Evolutionary conservation across 176 grass and related monocot species (phyloP), one percentile per base, ranked within the genome.

Genomic region (Triticum turgidum): DNA sequence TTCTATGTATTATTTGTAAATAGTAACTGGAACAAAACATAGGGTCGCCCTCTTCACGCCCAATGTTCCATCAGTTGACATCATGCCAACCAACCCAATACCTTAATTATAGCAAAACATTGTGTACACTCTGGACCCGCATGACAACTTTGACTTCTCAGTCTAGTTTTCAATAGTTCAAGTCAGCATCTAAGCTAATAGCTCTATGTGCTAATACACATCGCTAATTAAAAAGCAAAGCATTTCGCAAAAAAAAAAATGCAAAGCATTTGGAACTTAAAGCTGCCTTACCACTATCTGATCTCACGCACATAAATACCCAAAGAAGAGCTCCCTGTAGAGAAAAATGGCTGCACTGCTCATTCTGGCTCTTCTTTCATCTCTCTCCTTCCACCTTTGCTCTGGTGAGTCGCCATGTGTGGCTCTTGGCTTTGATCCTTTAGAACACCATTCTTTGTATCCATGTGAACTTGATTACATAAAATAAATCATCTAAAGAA

Each of bases 321-420:
- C 47, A 20, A 44, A 29, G 22, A 22, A 73, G 22, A 90, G 66
- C 58, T 84, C 33, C 59, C 34, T 1, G 32, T 7, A 56, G 6
- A 45, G 37, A 78, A 87, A 8, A 66, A 91, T 91, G 89, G 61
- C 81, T 52, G 59, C 17, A 4, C 76, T 63, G 59, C 69, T 80
- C 69, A 61, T 87, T 49, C 85, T 91, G 14, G 11, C 52, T 17
- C 11, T 80, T 69, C 68, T 91, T 61, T 73, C 76, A 4, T n/a
- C 73, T 10, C 76, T 91, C 21, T 54, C 69, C 76, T 68, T 75
- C 49, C 45, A 45, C 15, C 7, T 87, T 58, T 87, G 76, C 85
- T 91, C 85, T 20, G 66, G 81, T 4, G 61, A 81, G 18, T 91
- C 81, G 3, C 68, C 85, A 87, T 91, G 85, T 49, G 45, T 49